phyloP scores from a whole-genome alignment of 192 early-diverging fungal species.

The Coemansia interrupta region DNA sequence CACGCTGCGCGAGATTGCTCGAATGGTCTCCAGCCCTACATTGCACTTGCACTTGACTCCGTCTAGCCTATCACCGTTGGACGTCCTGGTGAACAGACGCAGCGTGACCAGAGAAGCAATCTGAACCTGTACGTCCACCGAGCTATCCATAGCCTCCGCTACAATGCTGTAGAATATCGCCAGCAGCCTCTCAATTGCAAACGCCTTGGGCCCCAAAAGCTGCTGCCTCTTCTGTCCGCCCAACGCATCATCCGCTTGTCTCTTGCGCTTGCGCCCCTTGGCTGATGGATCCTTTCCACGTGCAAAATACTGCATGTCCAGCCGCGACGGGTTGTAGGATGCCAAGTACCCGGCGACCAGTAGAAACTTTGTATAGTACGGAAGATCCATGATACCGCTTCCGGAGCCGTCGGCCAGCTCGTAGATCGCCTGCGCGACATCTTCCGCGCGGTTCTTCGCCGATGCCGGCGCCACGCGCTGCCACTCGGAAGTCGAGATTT shows the following conservation, averaged over 20 bases:
- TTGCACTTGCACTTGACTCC: constrained; percentile 86
- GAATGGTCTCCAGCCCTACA: constrained; percentile 75
- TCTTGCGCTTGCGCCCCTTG: constrained; percentile 15
- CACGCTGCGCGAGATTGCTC: constrained; percentile 67
- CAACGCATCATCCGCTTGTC: constrained; percentile 44
- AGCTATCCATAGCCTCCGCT: constrained; percentile 66
- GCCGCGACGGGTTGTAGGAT: constrained; percentile 84
- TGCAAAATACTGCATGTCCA: constrained; percentile 87
- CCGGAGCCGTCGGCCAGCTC: constrained; percentile 28
- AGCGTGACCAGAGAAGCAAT: constrained; percentile 81
- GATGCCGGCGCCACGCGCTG: constrained; percentile 41
- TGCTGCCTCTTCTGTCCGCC: constrained; percentile 70
- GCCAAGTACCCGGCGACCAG: constrained; percentile 87
- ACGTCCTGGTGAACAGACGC: constrained; percentile 69
- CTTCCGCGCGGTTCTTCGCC: constrained; percentile 40
- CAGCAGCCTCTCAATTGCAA: constrained; percentile 93
- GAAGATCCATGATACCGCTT: constrained; percentile 65
- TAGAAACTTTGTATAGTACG: constrained; percentile 86
- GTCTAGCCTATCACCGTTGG: constrained; percentile 72
- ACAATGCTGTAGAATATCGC: constrained; percentile 94
- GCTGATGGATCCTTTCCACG: constrained; percentile 40
- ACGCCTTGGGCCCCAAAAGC: constrained; percentile 84
- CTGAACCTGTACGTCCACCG: constrained; percentile 65
- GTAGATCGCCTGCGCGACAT: constrained; percentile 43
- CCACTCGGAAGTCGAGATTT: constrained; percentile 89